Percentiles rank a stretch among this genome's conserved stretches.
Evolutionary conservation across 176 grass and related monocot species (phyloP).

Genomic region (Oryza longistaminata): DNA sequence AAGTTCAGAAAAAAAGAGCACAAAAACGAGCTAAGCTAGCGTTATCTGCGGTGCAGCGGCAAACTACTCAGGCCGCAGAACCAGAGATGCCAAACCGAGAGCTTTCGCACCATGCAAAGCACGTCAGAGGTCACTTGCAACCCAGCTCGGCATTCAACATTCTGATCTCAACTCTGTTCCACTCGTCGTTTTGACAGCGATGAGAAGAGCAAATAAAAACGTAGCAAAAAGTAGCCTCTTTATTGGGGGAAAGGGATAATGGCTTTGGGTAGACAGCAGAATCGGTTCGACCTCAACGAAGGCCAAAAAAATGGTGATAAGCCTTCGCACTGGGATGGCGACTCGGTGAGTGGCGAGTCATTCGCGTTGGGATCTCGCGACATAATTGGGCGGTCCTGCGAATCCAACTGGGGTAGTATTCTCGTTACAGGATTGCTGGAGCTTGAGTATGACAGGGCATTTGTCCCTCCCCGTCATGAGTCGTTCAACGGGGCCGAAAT

Average conservation of each 20-base stretch:
- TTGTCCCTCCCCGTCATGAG: background rate
- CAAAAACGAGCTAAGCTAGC: background rate
- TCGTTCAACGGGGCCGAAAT: background rate
- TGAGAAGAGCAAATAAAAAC: background rate
- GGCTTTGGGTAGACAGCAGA: background rate
- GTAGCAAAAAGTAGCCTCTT: too few species aligned
- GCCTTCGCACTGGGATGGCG: background rate
- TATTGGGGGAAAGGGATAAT: background rate
- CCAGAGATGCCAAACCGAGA: background rate
- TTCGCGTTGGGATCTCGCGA: background rate
- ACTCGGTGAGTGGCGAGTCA: background rate
- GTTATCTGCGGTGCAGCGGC: background rate
- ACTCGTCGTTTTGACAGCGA: background rate
- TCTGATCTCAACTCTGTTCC: background rate
- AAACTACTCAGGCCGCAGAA: background rate
- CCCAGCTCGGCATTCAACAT: too few species aligned
- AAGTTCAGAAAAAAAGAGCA: background rate
- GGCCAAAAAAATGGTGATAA: background rate
- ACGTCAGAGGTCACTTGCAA: background rate
- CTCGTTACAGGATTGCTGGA: background rate
- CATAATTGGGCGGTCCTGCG: background rate
- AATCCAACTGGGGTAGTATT: background rate
- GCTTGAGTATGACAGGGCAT: background rate
- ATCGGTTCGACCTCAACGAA: background rate
- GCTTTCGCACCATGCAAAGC: background rate